Evolutionary conservation across 176 grass and related monocot species (phyloP), one percentile per base, ranked within the genome.

Genomic region (Guadua angustifolia): DNA sequence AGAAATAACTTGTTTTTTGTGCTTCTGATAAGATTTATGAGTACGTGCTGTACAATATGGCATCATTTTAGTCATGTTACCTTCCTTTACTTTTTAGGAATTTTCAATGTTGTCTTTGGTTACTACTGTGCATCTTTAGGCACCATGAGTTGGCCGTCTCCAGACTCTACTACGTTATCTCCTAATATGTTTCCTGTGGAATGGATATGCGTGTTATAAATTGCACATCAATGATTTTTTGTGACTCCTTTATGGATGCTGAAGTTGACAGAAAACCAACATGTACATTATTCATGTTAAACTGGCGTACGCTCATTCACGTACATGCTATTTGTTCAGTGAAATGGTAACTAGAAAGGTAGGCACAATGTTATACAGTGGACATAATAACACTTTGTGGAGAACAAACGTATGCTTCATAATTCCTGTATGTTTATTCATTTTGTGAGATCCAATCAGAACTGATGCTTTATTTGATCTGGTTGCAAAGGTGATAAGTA

Each of bases 1-100:
- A 17, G 51, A 32, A 73, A 62, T 1, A 79, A 68, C 52, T 32
- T 49, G 69, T 85, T 72, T 87, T 60, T 58, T 83, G 77, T 83
- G 21, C 5, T 67, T 83, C 38, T 85, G 65, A 33, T 72, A 87
- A 72, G 40, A 83, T 78, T 73, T 22, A 71, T 7, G 18, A 40
- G 49, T 18, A 49, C 21, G 29, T 73, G 51, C 46, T 82, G 35
- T 86, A 77, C 45, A 36, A 71, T 72, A 10, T 79, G 46, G 71
- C 32, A 51, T 51, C 45, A 44, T 59, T 67, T 57, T 79, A 15
- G 49, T 50, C 46, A 66, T 21, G 56, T 22, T 72, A 78, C n/a
- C 29, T 55, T 72, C 72, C 66, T 71, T 47, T 57, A 32, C 55
- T 21, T 53, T 47, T 43, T 15, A 62, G 29, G 72, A 62, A 42